Base-by-base conservation (phyloP, 768 basidiomycete species). In the Amanita brunnescens region DNA sequence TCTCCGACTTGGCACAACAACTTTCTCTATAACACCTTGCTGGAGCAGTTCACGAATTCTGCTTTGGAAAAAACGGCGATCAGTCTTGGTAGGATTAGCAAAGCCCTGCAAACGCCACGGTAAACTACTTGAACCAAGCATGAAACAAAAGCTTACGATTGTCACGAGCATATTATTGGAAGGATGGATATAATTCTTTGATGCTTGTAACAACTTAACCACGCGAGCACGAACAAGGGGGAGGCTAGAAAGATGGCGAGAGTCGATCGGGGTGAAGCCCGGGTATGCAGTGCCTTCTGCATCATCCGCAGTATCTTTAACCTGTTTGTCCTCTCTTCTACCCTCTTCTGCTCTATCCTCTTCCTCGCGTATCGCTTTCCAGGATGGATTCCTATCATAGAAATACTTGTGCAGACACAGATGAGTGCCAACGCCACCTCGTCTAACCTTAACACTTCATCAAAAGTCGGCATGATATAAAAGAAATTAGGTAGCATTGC, bases 361-460 rank as follows among this genome's bases (percentile, higher is more conserved):
- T 66, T 89, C 88, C 14, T 81, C 78, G 10, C 80, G 78, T 51
- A 91, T 84, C 49, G 75, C 78, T 59, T 81, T 78, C 89, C 89
- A 91, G n/a, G 79, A 72, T 0, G 79, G 71, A 58, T 79, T 87
- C 33, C 77, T 74, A 44, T 89, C 83, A 59, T 84, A 87, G 63
- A 92, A 93, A 62, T 92, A 82, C 58, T 78, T 85, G 69, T 91
- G 91, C 40, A 95, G 80, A 61, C 79, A 81, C 54, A 87, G 79
- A 63, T 93, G 80, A 26, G 80, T 79, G 21, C 87, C 86, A 13
- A 87, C 75, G 14, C 88, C 87, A 8, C 83, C 83, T 41, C 81
- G 80, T 38, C 85, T 75, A n/a, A 84, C 81, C 67, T 91, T 91
- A 55, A 83, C 77, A 43, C 83, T 90, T 51, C 5, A 50, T 41